These are phyloP conservation scores for Paramyrothecium roridum DNA, from an alignment of 2,329 filamentous ascomycete species.

Conservation along the genomic window DNA sequence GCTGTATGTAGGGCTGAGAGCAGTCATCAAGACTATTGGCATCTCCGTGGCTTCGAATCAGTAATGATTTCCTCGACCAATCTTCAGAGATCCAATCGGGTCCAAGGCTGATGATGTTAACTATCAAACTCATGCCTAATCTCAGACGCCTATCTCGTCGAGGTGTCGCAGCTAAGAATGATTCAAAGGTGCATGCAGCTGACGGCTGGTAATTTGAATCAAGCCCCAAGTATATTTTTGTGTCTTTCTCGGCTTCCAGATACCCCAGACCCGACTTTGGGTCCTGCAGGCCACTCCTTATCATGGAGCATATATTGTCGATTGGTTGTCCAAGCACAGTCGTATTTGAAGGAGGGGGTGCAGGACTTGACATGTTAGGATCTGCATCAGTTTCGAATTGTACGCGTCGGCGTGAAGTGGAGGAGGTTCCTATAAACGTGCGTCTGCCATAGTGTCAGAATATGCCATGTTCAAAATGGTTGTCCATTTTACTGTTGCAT, in stretches of 20 bases:
- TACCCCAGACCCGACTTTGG: not conserved
- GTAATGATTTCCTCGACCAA: not conserved
- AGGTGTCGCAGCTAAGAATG: not conserved
- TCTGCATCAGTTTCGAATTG: not conserved
- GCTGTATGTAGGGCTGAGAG: not conserved
- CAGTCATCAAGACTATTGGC: not conserved
- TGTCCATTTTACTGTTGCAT: too few relatives aligned
- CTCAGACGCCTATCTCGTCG: not conserved
- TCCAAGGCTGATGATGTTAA: not conserved
- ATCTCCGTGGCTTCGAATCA: not conserved
- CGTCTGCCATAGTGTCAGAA: too few relatives aligned
- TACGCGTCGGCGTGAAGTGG: too few relatives aligned
- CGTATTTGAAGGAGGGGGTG: not conserved
- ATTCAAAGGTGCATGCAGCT: not conserved
- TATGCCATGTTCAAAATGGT: too few relatives aligned
- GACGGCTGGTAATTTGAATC: not conserved
- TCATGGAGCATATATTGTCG: not conserved
- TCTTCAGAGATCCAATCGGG: not conserved
- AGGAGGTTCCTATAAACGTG: too few relatives aligned
- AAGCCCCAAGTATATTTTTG: not conserved
- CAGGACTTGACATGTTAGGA: not conserved
- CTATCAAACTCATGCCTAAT: not conserved
- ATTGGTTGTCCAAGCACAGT: not conserved
- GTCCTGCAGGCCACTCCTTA: not conserved
- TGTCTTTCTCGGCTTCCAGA: not conserved